Conservation (phyloP, 352 stramenopile species). For the Phytophthora crassamura region DNA sequence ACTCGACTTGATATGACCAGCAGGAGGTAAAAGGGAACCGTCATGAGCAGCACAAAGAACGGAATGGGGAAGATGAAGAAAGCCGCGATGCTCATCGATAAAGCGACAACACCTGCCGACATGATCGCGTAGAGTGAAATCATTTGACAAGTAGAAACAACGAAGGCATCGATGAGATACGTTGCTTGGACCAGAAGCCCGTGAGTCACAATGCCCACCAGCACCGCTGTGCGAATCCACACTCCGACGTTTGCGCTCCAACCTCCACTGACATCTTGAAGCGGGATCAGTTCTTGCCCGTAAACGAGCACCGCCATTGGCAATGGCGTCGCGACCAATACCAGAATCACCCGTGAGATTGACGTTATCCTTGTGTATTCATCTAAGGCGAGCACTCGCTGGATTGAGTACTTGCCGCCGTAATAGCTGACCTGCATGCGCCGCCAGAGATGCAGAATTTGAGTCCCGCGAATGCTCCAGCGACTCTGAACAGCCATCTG, state of each 20-base stretch:
- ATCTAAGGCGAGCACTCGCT: constrained; percentile 28
- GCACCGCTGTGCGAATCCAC: constrained; percentile 26
- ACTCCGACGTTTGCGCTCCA: constrained; percentile 25
- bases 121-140: constrained; percentile 9
- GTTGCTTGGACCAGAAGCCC: constrained; percentile 17
- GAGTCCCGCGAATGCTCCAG: no score
- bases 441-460: background rate
- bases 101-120: background rate
- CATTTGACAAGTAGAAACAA: constrained; percentile 6
- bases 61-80: constrained; percentile 33
- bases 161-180: constrained; percentile 25
- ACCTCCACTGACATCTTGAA: constrained; percentile 17
- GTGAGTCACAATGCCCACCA: constrained; percentile 19
- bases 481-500: background rate
- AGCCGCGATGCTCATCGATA: constrained; percentile 12
- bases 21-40: constrained; percentile 17
- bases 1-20: constrained; percentile 17
- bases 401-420: constrained; percentile 35
- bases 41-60: constrained; percentile 22
- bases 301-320: constrained; percentile 23
- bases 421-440: constrained; percentile 38
- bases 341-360: constrained; percentile 2
- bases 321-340: constrained; percentile 17
- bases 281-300: constrained; percentile 21
- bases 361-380: constrained; percentile 24